These are phyloP conservation scores for Dothidotthia symphoricarpi DNA, from an alignment of 2,329 filamentous ascomycete species.

Conservation along the genomic window DNA sequence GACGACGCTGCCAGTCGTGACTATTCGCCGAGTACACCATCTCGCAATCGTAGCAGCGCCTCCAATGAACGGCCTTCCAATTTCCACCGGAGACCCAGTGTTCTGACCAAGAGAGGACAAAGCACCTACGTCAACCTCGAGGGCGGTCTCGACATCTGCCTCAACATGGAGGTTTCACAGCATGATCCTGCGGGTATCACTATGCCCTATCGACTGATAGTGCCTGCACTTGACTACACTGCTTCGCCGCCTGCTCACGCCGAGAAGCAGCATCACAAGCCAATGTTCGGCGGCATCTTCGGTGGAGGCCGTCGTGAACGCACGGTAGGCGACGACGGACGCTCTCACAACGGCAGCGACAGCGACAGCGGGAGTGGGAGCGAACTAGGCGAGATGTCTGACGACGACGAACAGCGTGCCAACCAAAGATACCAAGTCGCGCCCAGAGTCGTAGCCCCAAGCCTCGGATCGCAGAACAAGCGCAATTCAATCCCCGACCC, in stretches of 20 bases:
- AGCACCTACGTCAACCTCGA: constrained; percentile 66
- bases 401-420: constrained; percentile 32
- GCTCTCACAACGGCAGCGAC: constrained; percentile 23
- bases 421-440: constrained; percentile 37
- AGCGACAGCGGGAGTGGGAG: constrained; percentile 29
- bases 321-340: constrained; percentile 36
- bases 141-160: constrained; percentile 77
- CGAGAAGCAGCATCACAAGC: constrained; percentile 28
- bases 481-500: constrained; percentile 17
- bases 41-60: constrained; percentile 12
- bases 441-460: constrained; percentile 34
- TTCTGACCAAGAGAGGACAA: constrained; percentile 43
- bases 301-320: constrained; percentile 20
- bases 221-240: constrained; percentile 66
- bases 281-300: constrained; percentile 30
- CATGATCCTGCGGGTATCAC: constrained; percentile 87
- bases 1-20: constrained; percentile 26
- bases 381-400: constrained; percentile 25
- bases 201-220: constrained; percentile 78
- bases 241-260: constrained; percentile 15
- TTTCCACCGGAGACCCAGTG: constrained; percentile 48
- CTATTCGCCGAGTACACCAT: constrained; percentile 27
- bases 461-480: constrained; percentile 27
- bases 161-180: constrained; percentile 87
- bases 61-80: constrained; percentile 36